These are phyloP conservation scores for Porogramme epimiltina DNA, from an alignment of 1,284 basidiomycete species.

Conservation along the genomic window DNA sequence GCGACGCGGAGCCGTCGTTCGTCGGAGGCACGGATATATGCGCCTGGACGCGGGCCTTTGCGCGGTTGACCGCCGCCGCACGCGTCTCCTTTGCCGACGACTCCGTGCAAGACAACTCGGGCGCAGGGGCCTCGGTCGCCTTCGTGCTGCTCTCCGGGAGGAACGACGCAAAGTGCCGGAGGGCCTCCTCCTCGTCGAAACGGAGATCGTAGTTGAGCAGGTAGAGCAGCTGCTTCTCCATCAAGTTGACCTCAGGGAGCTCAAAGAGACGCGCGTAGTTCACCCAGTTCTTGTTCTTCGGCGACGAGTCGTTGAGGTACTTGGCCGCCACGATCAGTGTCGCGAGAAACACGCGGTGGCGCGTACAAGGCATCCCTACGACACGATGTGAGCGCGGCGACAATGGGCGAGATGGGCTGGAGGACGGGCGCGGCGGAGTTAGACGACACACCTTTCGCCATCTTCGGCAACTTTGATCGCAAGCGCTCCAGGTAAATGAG, in stretches of 20 bases:
- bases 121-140: constrained; percentile 1
- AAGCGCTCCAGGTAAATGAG: constrained; percentile 93
- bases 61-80: constrained; percentile 59
- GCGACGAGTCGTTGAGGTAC: constrained; percentile 95
- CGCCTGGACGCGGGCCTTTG: constrained; percentile 57
- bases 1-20: constrained; percentile 33
- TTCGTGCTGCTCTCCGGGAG: constrained; percentile 36
- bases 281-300: constrained; percentile 96
- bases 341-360: constrained; percentile 95
- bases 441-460: constrained; percentile 76
- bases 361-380: constrained; percentile 86
- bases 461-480: constrained; percentile 76
- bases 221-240: constrained; percentile 94
- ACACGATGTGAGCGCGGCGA: neutral
- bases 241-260: constrained; percentile 84
- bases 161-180: constrained; percentile 64
- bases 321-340: constrained; percentile 96
- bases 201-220: constrained; percentile 89
- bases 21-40: constrained; percentile 40
- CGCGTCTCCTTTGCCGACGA: constrained; percentile 44
- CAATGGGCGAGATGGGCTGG: constrained; percentile 3
- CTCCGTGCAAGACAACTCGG: constrained; percentile 16
- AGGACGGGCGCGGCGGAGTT: constrained; percentile 11
- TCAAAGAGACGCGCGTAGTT: constrained; percentile 78
- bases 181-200: constrained; percentile 80